Evolutionary conservation across 1,139 yeast genomes (phyloP).

Genomic region (Candida tetrigidarum): DNA sequence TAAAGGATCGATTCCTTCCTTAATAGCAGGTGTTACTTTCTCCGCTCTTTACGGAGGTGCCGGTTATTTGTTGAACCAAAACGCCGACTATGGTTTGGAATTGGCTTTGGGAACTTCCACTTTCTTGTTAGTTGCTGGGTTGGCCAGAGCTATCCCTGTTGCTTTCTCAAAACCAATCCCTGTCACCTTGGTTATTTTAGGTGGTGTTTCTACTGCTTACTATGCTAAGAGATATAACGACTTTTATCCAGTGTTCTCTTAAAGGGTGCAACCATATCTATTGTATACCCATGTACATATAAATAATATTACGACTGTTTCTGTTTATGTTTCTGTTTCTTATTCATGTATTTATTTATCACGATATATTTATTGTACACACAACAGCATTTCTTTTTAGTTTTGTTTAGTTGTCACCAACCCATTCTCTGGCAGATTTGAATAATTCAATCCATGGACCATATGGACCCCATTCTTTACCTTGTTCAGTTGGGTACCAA

Average conservation of each 20-base stretch:
- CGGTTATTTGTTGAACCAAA: slow-evolving; percentile 74
- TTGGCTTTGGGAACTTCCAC: slow-evolving; percentile 76
- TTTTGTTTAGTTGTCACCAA: slow-evolving; percentile 44
- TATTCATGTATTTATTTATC: not conserved
- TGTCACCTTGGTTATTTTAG: slow-evolving; percentile 62
- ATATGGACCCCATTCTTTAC: slow-evolving; percentile 65
- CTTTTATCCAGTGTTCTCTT: slow-evolving; percentile 49
- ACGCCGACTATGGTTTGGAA: slow-evolving; percentile 81
- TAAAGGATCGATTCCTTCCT: slow-evolving; percentile 78
- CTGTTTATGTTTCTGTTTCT: not conserved
- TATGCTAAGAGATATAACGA: slow-evolving; percentile 71
- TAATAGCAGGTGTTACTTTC: slow-evolving; percentile 75
- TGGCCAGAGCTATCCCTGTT: slow-evolving; percentile 66
- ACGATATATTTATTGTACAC: not conserved
- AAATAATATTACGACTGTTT: not conserved
- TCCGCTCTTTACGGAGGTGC: slow-evolving; percentile 74
- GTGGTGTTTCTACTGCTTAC: slow-evolving; percentile 67
- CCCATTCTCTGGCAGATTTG: slow-evolving; percentile 96
- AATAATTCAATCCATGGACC: slow-evolving; percentile 98
- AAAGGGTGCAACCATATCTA: not conserved
- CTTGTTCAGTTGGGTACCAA: slow-evolving; percentile 80
- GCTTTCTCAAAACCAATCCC: slow-evolving; percentile 78
- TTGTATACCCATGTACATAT: not conserved
- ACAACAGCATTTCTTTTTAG: not conserved
- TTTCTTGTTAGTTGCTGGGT: slow-evolving; percentile 67